These are phyloP conservation scores for Hypoxylon sp. DNA, from an alignment of 2,329 filamentous ascomycete genomes.

Conservation along the genomic window DNA sequence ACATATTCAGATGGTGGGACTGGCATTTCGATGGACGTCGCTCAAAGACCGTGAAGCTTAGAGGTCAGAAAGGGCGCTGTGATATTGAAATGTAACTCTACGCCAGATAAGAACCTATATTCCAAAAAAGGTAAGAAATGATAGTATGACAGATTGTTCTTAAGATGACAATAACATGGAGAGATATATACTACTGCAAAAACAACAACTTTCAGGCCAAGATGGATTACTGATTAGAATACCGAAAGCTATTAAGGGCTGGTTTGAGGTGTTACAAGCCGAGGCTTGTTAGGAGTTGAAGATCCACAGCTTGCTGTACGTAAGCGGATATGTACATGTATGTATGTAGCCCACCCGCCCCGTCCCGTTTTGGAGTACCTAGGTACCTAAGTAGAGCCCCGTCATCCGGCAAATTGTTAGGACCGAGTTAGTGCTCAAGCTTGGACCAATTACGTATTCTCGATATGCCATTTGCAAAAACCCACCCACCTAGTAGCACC, in stretches of 20 bases:
- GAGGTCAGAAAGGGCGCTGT: not conserved
- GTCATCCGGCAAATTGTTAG: constrained; percentile 29
- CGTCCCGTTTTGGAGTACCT: constrained; percentile 13
- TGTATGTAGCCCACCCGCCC: not conserved
- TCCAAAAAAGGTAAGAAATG: not conserved
- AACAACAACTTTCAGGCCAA: not conserved
- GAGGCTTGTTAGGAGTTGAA: constrained; percentile 18
- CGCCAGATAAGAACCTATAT: not conserved
- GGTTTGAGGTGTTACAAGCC: constrained; percentile 15
- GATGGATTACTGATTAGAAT: not conserved
- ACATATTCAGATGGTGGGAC: constrained; percentile 80
- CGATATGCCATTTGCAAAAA: constrained; percentile 34
- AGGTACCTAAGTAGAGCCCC: too few species aligned
- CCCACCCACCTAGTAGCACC: constrained; percentile 4
- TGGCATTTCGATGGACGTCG: constrained; percentile 66
- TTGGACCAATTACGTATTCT: constrained; percentile 44
- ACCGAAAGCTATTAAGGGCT: not conserved
- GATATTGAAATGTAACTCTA: not conserved
- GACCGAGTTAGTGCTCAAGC: constrained; percentile 4
- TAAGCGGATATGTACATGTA: not conserved
- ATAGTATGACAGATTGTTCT: not conserved
- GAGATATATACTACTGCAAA: not conserved
- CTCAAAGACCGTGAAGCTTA: constrained; percentile 15
- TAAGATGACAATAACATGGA: not conserved
- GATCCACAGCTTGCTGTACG: constrained; percentile 4